Base-by-base conservation (phyloP, 768 basidiomycete species). In the Infundibulicybe gibba region DNA sequence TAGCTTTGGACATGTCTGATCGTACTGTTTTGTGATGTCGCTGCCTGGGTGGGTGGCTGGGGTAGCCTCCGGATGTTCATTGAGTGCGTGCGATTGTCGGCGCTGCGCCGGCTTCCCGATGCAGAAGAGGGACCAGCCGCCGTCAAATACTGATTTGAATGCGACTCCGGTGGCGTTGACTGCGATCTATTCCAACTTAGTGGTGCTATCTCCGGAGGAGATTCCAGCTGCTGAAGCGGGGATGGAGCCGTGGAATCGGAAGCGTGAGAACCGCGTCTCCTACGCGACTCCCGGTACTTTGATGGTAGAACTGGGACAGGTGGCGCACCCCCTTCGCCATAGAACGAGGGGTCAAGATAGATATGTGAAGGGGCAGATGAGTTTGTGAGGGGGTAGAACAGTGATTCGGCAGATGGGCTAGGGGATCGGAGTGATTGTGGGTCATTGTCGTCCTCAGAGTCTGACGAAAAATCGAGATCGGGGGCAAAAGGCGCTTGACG, bases 361-460 rank as follows among this genome's bases (percentile, higher is more conserved):
- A 56, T 64, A 52, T 72, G 74, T 0, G 77, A 72, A 11, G 78
- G 78, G 1, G 75, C 69, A 3, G 64, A 68, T 2, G 69, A 57
- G 1, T 63, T 65, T 0, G 69, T 66, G n/a, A 56, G 53, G 3
- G 74, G 72, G 49, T 67, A 76, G 52, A 63, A 68, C 2, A 69
- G 61, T 0, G 78, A 80, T 43, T 79, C 79, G 17, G 75, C 67
- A 10, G 74, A 72, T 34, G 77, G 76, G 45, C 75, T 81, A 3
- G 56, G 48, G 2, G 62, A 50, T 8, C 64, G 64, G 58, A 14
- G 47, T 46, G 25, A 57, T 47, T 19, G 58, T 53, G 30, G 66
- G 16, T 68, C 65, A 39, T 61, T 64, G 19, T 66, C 68, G 25
- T 55, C 57, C 8, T 63, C 62, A 14, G 70, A 67, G 5, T 60